Evolutionary conservation across 2,329 filamentous ascomycete genomes (phyloP).

Genomic region (Fusarium dimerum): DNA sequence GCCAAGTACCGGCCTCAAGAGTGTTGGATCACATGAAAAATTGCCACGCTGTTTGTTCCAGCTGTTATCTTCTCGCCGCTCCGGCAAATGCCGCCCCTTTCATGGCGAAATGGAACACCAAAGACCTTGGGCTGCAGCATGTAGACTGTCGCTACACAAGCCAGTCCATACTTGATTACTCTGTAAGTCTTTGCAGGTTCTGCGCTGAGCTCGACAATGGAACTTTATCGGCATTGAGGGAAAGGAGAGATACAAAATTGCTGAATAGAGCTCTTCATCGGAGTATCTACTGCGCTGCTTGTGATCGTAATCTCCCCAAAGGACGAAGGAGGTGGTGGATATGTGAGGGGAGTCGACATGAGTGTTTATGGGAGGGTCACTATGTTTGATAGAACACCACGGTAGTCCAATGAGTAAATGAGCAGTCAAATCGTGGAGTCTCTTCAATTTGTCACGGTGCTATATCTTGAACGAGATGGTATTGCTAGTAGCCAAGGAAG

Average conservation of each 20-base stretch:
- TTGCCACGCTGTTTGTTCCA: conserved; percentile 12
- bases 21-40: conserved; percentile 7
- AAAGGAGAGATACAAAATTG: conserved; percentile 5
- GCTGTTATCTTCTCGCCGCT: conserved; percentile 1
- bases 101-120: conserved; percentile 11
- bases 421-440: too few relatives aligned
- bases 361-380: conserved; percentile 15
- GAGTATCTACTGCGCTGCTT: conserved; percentile 10
- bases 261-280: neutral
- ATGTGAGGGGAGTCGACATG: conserved; percentile 8
- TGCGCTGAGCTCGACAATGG: neutral
- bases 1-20: neutral
- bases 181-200: neutral
- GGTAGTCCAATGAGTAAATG: neutral
- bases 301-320: conserved; percentile 1
- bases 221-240: neutral
- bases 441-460: too few relatives aligned
- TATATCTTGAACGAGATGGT: too few relatives aligned
- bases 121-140: conserved; percentile 13
- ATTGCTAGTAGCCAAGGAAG: neutral
- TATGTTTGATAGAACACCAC: neutral
- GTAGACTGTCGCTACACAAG: neutral
- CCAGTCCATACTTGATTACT: neutral
- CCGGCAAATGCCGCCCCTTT: conserved; percentile 2
- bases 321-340: conserved; percentile 11